A percentile compares a stretch with the other conserved stretches of the same genome.
Evolutionary conservation across 2,329 filamentous ascomycete species (phyloP).

Genomic region (Cladosporium sp.): DNA sequence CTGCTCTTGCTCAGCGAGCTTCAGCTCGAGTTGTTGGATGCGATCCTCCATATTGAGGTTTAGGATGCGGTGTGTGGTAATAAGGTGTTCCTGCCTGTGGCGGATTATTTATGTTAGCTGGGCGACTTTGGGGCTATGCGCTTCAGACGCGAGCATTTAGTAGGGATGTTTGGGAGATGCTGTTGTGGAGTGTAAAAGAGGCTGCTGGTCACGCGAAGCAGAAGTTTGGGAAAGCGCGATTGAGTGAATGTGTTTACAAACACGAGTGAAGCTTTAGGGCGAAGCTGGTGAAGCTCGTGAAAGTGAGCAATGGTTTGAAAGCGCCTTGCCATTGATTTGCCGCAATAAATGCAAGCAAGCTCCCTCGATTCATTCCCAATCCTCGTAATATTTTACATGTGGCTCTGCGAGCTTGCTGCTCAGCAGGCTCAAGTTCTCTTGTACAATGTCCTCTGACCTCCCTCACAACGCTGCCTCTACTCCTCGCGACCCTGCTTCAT

Average conservation of each 20-base stretch:
- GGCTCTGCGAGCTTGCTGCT: conserved; percentile 1
- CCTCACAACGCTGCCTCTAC: background rate
- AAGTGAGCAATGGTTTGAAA: background rate
- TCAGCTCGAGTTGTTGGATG: background rate
- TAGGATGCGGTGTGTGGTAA: background rate
- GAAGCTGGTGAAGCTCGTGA: background rate
- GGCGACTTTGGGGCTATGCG: background rate
- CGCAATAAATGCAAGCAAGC: background rate
- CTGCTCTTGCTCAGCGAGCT: background rate
- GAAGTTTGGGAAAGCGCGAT: background rate
- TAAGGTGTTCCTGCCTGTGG: background rate
- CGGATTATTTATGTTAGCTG: background rate
- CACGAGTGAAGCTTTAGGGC: background rate
- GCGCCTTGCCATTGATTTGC: background rate
- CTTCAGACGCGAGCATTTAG: background rate
- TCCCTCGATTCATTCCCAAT: background rate
- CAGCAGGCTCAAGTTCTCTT: conserved; percentile 1
- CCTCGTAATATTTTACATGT: conserved; percentile 14
- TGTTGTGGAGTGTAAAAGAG: background rate
- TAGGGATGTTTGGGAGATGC: background rate
- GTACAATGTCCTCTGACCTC: background rate
- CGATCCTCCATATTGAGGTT: background rate
- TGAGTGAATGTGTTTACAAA: background rate
- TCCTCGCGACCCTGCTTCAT: conserved; percentile 20
- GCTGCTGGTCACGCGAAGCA: background rate